A percentile compares a stretch with the other conserved stretches of the same genome.
phyloP scores from a whole-genome alignment of 441 rosid genomes.

The Erodium moschatum region DNA sequence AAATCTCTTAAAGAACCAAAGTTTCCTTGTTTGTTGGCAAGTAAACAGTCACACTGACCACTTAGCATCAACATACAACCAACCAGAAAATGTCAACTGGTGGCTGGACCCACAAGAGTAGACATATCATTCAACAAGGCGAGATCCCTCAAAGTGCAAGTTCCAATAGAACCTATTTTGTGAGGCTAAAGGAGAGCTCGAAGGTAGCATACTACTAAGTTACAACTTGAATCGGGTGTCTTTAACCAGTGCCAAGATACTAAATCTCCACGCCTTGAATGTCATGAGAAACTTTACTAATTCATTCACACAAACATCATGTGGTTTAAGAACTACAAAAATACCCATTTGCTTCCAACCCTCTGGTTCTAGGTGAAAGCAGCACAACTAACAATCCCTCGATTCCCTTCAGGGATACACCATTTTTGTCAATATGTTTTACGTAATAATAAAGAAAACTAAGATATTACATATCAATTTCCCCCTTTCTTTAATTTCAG shows the following conservation, averaged over 20 bases:
- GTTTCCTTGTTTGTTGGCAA: not conserved
- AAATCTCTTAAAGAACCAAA: not conserved
- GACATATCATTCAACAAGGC: not conserved
- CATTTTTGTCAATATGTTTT: not conserved
- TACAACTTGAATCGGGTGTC: not conserved
- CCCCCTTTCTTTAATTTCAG: not conserved
- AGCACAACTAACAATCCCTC: not conserved
- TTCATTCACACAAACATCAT: too few species aligned
- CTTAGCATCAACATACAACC: not conserved
- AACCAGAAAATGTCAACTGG: not conserved
- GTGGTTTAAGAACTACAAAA: not conserved
- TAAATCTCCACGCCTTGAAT: not conserved
- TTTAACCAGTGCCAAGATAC: not conserved
- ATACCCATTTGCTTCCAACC: not conserved
- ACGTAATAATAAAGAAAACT: not conserved
- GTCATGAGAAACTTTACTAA: not conserved
- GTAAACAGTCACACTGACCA: not conserved
- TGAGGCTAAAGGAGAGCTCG: not conserved
- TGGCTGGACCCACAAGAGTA: constrained; percentile 1
- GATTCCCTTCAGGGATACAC: not conserved
- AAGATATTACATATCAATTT: not conserved
- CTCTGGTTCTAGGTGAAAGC: not conserved
- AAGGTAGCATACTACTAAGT: not conserved
- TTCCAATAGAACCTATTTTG: not conserved
- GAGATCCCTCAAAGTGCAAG: not conserved